Base-by-base conservation (phyloP, 306 rosid genomes). In the Delonix regia region DNA sequence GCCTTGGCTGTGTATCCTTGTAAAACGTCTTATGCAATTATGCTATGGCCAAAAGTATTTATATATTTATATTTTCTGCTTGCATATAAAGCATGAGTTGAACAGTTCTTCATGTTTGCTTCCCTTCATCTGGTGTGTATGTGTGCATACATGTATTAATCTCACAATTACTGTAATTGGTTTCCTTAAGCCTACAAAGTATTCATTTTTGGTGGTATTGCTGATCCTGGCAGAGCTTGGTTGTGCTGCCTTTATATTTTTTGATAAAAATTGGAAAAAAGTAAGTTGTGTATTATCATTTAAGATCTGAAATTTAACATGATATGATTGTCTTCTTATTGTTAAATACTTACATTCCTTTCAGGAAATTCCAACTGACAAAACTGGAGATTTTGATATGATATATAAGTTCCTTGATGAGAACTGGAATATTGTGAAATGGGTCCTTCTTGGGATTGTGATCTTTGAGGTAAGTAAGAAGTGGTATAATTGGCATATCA, bases 1-100 rank as follows among this genome's bases (percentile, higher is more conserved):
- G 99, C 88, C 86, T 96, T 80, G 82, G 88, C 83, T 91, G 86
- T 90, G 99, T 96, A 96, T 96, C 99, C 99, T 88, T 82, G 73
- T 65, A 65, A 28, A 81, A 78, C 81, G 76, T 64, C 52, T 80
- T 64, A 67, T 59, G 66, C 62, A 47, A 21, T 83, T 56, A 71
- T 66, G 71, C 61, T 66, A 19, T 61, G 47, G 30, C 18, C 71
- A 63, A 71, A 71, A 24, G 68, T 62, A 38, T 62, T 75, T 70
- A 64, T 41, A 52, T 53, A 27, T 38, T 74, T 60, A 53, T 53
- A 63, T 18, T 42, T 79, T 69, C 57, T 44, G 36, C 38, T 30
- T 51, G 27, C 25, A 39, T 71, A 30, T 33, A 63, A 69, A 42
- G 42, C 77, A 53, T 18, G 73, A 73, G 63, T 51, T 75, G 74